These are phyloP conservation scores for Lactifluus piperatus DNA, from an alignment of 768 basidiomycete species.

Conservation along the genomic window DNA sequence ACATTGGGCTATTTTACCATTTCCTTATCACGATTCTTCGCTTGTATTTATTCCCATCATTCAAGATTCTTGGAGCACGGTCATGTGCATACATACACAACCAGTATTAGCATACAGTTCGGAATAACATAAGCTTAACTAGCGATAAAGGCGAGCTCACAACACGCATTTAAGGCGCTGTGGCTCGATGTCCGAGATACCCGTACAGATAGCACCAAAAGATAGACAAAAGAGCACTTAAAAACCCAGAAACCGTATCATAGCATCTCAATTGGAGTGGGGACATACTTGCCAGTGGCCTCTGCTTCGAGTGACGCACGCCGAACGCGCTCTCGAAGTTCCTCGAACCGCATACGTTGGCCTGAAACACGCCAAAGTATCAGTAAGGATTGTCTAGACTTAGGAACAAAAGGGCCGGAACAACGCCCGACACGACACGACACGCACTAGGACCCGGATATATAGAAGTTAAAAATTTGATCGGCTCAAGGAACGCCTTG, in stretches of 20 bases:
- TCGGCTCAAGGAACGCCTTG: conserved; percentile 43
- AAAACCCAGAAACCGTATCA: not conserved
- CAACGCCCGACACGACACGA: no score
- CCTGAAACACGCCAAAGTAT: not conserved
- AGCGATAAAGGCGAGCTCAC: not conserved
- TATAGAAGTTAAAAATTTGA: conserved; percentile 8
- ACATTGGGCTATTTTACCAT: conserved; percentile 7
- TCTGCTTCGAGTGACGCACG: not conserved
- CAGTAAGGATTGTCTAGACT: not conserved
- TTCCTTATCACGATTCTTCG: not conserved
- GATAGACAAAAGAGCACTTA: not conserved
- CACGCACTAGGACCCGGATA: conserved; percentile 16
- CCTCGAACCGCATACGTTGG: not conserved
- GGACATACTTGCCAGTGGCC: not conserved
- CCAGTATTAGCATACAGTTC: not conserved
- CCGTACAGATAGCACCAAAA: not conserved
- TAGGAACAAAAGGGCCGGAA: no score
- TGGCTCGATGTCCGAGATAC: not conserved
- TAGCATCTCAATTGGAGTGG: not conserved
- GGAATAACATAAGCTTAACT: not conserved
- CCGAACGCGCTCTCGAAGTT: conserved; percentile 5
- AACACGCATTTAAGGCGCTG: not conserved
- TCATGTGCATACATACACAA: not conserved
- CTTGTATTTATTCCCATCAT: conserved; percentile 7
- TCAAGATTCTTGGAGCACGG: not conserved